Conservation (phyloP, 148 eudicot genomes). For the Salicornia ramosissima region DNA sequence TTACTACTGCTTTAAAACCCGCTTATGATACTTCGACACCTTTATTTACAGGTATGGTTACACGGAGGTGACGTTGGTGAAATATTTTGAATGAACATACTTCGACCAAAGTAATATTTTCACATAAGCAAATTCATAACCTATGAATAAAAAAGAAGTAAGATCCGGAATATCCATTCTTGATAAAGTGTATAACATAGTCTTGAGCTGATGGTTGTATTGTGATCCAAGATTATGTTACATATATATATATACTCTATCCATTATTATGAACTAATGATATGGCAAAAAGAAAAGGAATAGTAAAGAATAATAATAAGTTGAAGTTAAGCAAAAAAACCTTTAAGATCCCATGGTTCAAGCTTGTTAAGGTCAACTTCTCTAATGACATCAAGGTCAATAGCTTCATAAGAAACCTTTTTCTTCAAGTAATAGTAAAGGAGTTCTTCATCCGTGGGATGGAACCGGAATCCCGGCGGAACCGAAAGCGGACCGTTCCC, state of each 20-base stretch:
- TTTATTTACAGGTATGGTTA: too few relatives aligned
- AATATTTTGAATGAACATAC: too few relatives aligned
- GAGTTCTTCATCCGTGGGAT: conserved; percentile 92
- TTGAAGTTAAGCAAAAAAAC: conserved; percentile 39
- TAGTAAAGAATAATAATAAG: background rate
- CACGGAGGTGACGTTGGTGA: too few relatives aligned
- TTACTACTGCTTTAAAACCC: too few relatives aligned
- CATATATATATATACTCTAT: background rate
- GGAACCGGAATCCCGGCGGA: conserved; percentile 95
- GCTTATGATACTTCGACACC: too few relatives aligned
- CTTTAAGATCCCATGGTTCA: conserved; percentile 99
- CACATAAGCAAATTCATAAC: background rate
- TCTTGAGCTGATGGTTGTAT: too few relatives aligned
- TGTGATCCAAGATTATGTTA: too few relatives aligned
- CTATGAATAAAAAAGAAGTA: too few relatives aligned
- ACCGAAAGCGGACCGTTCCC: conserved; percentile 47
- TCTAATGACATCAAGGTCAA: conserved; percentile 87
- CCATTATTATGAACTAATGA: background rate
- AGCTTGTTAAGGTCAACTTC: conserved; percentile 97
- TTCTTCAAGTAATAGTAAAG: conserved; percentile 83
- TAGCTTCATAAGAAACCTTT: conserved; percentile 87
- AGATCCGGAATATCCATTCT: too few relatives aligned
- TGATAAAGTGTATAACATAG: too few relatives aligned
- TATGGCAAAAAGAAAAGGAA: background rate
- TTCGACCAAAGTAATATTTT: too few relatives aligned